Evolutionary conservation across 1,284 basidiomycete species (phyloP), one percentile per base, ranked within the genome.

Genomic region (Apiotrichum porosum): DNA sequence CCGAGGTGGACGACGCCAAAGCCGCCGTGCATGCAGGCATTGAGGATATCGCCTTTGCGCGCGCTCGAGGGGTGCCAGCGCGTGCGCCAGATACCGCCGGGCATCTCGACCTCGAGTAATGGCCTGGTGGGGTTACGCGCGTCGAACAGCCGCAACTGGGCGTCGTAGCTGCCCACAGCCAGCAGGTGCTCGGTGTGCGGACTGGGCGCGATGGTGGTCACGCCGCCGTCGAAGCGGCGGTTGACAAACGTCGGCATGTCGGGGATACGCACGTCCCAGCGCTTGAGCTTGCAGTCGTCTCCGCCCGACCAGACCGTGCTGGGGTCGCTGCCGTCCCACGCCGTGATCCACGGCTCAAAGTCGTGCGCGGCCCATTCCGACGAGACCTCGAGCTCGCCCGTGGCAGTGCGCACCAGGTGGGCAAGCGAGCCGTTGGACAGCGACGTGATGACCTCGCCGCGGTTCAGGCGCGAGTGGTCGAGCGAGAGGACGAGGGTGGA

Each of bases 1-100:
- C 68, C 70, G 52, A 86, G 80, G 1, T 71, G 76, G 28, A 92
- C 71, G 8, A 93, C 78, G 61, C 93, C 94, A 79, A 91, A 94
- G 1, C 95, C 94, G 55, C 89, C 91, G 65, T 97, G 93, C 95
- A 98, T 99, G 66, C 88, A 89, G 0, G 91, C 95, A 10, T 92
- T 82, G 23, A 97, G 78, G 1, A 98, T 76, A 60, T 92, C 85
- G 21, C 78, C 63, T 51, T 77, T 78, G 32, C 84, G 79, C 3
- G 63, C 54, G 1, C 77, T 54, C 1, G 77, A 79, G 1, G 92
- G 90, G 69, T 97, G 91, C 90, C 93, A 98, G 69, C 95, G 94
- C 41, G 91, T 82, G 15, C 95, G 80, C 95, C 95, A 99, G 12
- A 85, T 86, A 2, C 95, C 95, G 3, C 95, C 95, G 1, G 89